Evolutionary conservation across 2,329 filamentous ascomycete genomes (phyloP), one percentile per base, ranked within the genome.

Genomic region (Dryadomyces sulphureus): DNA sequence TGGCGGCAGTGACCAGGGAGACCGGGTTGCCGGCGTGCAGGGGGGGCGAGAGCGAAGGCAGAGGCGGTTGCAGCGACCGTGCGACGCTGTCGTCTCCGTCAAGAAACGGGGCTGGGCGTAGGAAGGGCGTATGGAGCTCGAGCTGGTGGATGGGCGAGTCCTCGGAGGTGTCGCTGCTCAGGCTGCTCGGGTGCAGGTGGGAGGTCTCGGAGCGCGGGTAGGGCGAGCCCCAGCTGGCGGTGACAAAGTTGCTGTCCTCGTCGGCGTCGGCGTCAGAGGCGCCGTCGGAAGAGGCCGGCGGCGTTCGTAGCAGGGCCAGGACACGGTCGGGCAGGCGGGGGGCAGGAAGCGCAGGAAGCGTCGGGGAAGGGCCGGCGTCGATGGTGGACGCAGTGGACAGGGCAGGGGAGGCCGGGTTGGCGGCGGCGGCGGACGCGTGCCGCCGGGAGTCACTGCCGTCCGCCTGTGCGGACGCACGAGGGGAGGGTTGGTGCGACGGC

Each of bases 201-300:
- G 58, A 62, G 54, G 60, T 62, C 48, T 75, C 81, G 35, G 81
- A 73, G 50, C 72, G 73, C 46, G 84, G 80, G 64, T 94, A 94
- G 20, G 89, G 89, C 45, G 88, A 94, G 47, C 89, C 89, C 88
- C 89, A 94, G 60, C 82, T 89, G 42, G 87, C 82, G 41, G 86
- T 92, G 50, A 72, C 70, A 60, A 74, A 78, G 48, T 62, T 63
- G 38, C 56, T 58, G 43, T 67, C 65, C 53, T 63, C 61, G 43
- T 46, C 50, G 40, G 50, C 59, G 50, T 32, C 20, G 25, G 19
- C 25, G 8, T n/a, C 24, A 6, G 24, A 20, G 21, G 5, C 21
- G 17, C 19, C 38, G n/a, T 19, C 24, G 5, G 24, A 12, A 5
- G 40, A 30, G 7, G 25, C 4, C 53, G 69, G 66, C 39, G 75